Evolutionary conservation across 2,329 filamentous ascomycete genomes (phyloP), one percentile per base, ranked within the genome.

Genomic region (Raffaelea ambrosiae): DNA sequence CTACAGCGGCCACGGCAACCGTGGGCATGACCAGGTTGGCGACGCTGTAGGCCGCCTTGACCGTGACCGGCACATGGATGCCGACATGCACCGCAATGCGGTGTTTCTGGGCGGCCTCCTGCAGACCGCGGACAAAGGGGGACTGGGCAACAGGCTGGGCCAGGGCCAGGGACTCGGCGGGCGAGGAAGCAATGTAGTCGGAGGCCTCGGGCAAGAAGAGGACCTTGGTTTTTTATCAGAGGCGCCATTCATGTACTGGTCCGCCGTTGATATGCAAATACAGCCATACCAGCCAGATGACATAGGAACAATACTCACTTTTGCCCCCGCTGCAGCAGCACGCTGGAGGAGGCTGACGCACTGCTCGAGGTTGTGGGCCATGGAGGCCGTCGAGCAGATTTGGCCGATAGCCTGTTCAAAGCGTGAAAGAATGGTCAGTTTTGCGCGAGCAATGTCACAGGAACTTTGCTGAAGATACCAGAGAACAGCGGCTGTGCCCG

Each of bases 121-220:
- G 81, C 2, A 96, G 76, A 4, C 89, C 89, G 0, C 74, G 68
- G 13, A 96, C 83, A 62, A 96, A 96, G 23, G 79, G 74, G 13
- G 81, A 88, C 20, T 73, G 69, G 2, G 73, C 62, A 36, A 83
- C 76, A 3, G 88, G 75, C 49, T 76, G 77, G 53, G 81, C 88
- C 10, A 96, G 80, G 4, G 78, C 73, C 9, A 89, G 66, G 0
- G 84, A 85, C 57, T 90, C 82, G 11, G 77, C 64, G 3, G 83
- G 72, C 1, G 80, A 82, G 2, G 76, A 71, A 19, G 81, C 84
- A 58, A 96, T 89, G 70, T 95, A 96, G 68, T 95, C 89, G 48
- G 80, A 81, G 21, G 91, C 91, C 74, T 96, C 91, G 13, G 91
- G 91, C 46, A 96, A 83, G 69, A 97, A 96, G 44, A 96, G 77